These are phyloP conservation scores for Talaromyces ruber DNA, from an alignment of 495 filamentous ascomycete species.

Conservation along the genomic window DNA sequence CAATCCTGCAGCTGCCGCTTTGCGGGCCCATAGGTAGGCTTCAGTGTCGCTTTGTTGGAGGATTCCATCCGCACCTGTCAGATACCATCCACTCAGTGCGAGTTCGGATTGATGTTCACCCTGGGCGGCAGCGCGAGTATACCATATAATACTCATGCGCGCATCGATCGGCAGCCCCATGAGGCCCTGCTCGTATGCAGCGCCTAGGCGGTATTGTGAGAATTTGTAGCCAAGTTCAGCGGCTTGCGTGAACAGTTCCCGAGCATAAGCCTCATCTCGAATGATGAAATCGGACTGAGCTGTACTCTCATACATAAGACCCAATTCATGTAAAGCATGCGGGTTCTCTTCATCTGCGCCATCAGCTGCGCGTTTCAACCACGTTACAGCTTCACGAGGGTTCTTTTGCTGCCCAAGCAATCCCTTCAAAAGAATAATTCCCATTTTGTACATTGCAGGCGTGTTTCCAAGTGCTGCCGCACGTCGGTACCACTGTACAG, in stretches of 20 bases:
- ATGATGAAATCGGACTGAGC: slow-evolving; percentile 60
- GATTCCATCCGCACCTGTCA: slow-evolving; percentile 83
- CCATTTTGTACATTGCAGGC: slow-evolving; percentile 96
- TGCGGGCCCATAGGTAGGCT: slow-evolving; percentile 94
- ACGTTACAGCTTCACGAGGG: slow-evolving; percentile 73
- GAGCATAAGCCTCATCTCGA: slow-evolving; percentile 71
- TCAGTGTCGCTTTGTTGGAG: slow-evolving; percentile 90
- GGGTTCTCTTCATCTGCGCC: slow-evolving; percentile 84
- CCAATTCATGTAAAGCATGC: slow-evolving; percentile 90
- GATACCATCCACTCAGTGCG: slow-evolving; percentile 90
- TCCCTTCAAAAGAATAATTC: slow-evolving; percentile 89
- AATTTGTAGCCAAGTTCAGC: slow-evolving; percentile 89
- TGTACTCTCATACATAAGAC: slow-evolving; percentile 70
- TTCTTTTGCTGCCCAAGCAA: slow-evolving; percentile 85
- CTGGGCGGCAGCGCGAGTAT: slow-evolving; percentile 82
- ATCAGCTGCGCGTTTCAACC: slow-evolving; percentile 90
- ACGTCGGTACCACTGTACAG: slow-evolving; percentile 95
- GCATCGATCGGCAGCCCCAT: slow-evolving; percentile 77
- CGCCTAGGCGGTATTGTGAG: slow-evolving; percentile 83
- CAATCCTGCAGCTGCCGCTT: slow-evolving; percentile 76
- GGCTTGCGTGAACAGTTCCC: slow-evolving; percentile 75
- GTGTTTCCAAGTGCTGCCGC: slow-evolving; percentile 84
- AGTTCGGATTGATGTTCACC: slow-evolving; percentile 93
- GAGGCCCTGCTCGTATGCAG: slow-evolving; percentile 81
- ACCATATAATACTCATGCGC: slow-evolving; percentile 81